Conservation (phyloP, 2,329 filamentous ascomycete species). For the Pestalotiopsis sp. region DNA sequence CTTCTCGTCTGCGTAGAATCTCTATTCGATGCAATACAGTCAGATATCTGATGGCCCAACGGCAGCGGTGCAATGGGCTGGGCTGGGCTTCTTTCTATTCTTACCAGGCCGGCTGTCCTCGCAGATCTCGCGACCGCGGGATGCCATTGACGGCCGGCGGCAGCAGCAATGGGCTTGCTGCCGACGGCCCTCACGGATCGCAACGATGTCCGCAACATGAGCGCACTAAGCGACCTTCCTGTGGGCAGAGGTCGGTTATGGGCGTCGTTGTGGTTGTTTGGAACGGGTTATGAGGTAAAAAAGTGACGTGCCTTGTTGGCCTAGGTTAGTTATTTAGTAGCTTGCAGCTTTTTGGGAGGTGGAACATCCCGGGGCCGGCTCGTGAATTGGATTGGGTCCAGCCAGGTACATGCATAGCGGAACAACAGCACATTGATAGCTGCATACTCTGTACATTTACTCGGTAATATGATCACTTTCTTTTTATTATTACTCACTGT, state of each 20-base stretch:
- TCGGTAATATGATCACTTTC: too few relatives aligned
- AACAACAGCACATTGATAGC: background rate
- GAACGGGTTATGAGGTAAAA: slow-evolving; percentile 1
- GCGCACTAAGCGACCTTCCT: slow-evolving; percentile 43
- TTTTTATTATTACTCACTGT: too few relatives aligned
- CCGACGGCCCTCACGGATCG: slow-evolving; percentile 64
- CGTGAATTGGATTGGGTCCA: background rate
- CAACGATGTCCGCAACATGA: slow-evolving; percentile 72
- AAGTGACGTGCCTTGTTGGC: slow-evolving; percentile 6
- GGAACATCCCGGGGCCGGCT: slow-evolving; percentile 17
- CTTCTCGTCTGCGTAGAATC: slow-evolving; percentile 58
- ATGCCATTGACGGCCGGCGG: slow-evolving; percentile 63
- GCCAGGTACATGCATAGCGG: background rate
- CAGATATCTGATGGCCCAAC: slow-evolving; percentile 16
- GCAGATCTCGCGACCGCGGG: slow-evolving; percentile 40
- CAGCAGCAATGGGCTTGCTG: slow-evolving; percentile 55
- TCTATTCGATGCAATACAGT: slow-evolving; percentile 39
- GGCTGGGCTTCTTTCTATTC: slow-evolving; percentile 17
- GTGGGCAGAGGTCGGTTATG: slow-evolving; percentile 14
- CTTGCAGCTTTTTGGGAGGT: slow-evolving; percentile 9
- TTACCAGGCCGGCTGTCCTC: slow-evolving; percentile 43
- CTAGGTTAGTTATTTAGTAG: background rate
- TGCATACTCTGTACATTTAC: too few relatives aligned
- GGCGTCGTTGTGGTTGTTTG: slow-evolving; percentile 16
- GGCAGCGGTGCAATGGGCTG: background rate